These are phyloP conservation scores for Brassica juncea DNA, from an alignment of 345 rosid species.

Conservation along the genomic window DNA sequence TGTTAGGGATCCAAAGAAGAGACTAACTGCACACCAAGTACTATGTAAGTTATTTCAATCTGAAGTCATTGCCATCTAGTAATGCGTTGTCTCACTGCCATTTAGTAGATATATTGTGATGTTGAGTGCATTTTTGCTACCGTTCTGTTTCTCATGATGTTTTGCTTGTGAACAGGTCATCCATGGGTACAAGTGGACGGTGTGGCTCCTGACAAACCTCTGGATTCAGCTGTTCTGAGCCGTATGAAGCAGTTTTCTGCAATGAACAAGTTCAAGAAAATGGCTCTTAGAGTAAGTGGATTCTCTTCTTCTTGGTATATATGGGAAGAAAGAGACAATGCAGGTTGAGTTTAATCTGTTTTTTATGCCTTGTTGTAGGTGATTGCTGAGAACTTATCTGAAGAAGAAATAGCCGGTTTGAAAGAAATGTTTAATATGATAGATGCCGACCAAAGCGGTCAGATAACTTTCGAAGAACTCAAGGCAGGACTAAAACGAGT, in stretches of 20 bases:
- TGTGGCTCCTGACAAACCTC: constrained; percentile 85
- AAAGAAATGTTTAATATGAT: constrained; percentile 93
- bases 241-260: constrained; percentile 92
- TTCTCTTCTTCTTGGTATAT: constrained; percentile 13
- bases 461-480: constrained; percentile 82
- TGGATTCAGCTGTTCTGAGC: constrained; percentile 81
- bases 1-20: constrained; percentile 68
- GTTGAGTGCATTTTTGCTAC: constrained; percentile 14
- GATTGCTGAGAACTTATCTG: constrained; percentile 82
- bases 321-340: constrained; percentile 1
- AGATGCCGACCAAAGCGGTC: constrained; percentile 80
- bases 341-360: not conserved
- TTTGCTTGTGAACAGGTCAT: constrained; percentile 56
- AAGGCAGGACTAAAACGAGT: constrained; percentile 74
- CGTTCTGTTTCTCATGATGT: not conserved
- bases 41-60: constrained; percentile 57
- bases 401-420: constrained; percentile 90
- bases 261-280: constrained; percentile 89
- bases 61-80: not conserved
- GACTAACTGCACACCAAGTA: constrained; percentile 82
- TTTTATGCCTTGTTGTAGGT: constrained; percentile 46
- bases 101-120: not conserved
- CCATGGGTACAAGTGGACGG: constrained; percentile 91
- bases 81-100: too few species aligned
- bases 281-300: constrained; percentile 67